These are phyloP conservation scores for Aspergillus sp. DNA, from an alignment of 2,329 filamentous ascomycete species.

Conservation along the genomic window DNA sequence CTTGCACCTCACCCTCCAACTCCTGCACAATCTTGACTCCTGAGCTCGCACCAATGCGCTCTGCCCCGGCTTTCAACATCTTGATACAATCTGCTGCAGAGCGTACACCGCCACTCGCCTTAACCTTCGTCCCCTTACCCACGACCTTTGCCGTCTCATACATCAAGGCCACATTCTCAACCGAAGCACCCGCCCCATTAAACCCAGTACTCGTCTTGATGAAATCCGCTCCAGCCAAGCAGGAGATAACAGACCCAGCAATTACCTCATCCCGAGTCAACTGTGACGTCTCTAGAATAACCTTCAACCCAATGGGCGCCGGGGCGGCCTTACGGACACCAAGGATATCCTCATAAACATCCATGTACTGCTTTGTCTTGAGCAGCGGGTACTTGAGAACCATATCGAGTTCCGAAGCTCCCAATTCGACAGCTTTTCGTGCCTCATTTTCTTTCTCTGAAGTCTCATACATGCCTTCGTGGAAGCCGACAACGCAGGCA, in stretches of 20 bases:
- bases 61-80: constrained; percentile 59
- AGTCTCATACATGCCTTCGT: constrained; percentile 57
- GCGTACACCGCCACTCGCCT: constrained; percentile 59
- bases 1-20: constrained; percentile 20
- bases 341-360: constrained; percentile 55
- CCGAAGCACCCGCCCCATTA: constrained; percentile 54
- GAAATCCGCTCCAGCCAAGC: constrained; percentile 56
- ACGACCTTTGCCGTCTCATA: constrained; percentile 47
- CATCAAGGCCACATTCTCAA: constrained; percentile 57
- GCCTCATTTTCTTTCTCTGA: constrained; percentile 54
- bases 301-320: constrained; percentile 49
- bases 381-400: constrained; percentile 57
- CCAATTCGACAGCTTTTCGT: constrained; percentile 47
- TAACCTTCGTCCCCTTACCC: constrained; percentile 50
- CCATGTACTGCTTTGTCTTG: constrained; percentile 44
- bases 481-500: constrained; percentile 61
- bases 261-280: constrained; percentile 51
- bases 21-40: constrained; percentile 58
- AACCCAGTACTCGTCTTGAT: constrained; percentile 64
- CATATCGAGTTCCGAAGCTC: constrained; percentile 59
- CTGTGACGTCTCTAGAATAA: constrained; percentile 61
- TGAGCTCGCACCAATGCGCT: constrained; percentile 56
- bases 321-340: constrained; percentile 52
- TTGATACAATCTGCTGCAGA: constrained; percentile 50
- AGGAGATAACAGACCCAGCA: constrained; percentile 53